Evolutionary conservation across 2,329 filamentous ascomycete species (phyloP), one percentile per base, ranked within the genome.

Genomic region (Lecanoromycetidae sp.): DNA sequence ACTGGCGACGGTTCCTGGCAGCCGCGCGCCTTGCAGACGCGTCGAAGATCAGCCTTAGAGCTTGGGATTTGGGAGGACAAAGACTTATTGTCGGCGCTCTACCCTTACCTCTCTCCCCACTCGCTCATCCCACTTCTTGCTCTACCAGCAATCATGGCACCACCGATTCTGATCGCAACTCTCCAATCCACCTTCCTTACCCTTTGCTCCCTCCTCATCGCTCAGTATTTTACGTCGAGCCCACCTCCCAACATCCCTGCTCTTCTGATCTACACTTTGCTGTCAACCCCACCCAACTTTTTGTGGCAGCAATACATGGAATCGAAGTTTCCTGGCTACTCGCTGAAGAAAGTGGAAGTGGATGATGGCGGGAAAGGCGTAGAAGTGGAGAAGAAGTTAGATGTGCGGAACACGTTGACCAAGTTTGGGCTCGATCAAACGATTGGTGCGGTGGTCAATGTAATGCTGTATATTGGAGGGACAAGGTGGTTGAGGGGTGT

Each of bases 281-380:
- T 94, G 50, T 81, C 74, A 63, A 82, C 80, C 33, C 87, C 87
- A 2, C 84, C 84, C 36, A 95, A 95, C 65, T 85, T 87, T 60
- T 61, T 85, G 57, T 94, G 87, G 87, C 87, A 94, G 71, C 74
- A 77, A 33, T 84, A 75, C 59, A 72, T 94, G 44, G 87, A 94
- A 64, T 68, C 74, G 5, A 65, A 70, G 3, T 93, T 87, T 59
- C 87, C 87, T 0, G 80, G 82, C 0, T 74, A 76, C 55, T 71
- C 72, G 43, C 50, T 61, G 3, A 35, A 39, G 34, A 54, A 51
- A 27, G 13, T 51, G 7, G 29, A 48, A 30, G 44, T 53, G 22
- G 51, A 53, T 32, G 51, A 53, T 20, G 51, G 45, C 10, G 49
- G 45, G n/a, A 44, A 52, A 13, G 46, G 49, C 15, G 46, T 48